phyloP scores from a whole-genome alignment of 192 early-diverging fungal species.

The Backusella tuberculispora region DNA sequence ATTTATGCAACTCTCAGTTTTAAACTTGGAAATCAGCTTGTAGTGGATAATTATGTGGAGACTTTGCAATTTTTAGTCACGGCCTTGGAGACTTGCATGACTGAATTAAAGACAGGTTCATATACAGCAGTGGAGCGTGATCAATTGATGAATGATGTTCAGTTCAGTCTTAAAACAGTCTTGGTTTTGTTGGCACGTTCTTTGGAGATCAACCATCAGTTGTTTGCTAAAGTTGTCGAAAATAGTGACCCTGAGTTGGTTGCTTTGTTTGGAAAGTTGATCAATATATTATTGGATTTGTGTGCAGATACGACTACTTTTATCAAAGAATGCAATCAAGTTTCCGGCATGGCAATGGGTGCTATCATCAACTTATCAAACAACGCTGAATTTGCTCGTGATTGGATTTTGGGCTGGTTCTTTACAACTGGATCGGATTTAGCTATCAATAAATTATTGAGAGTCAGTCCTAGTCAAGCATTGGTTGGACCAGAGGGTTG shows the following conservation, averaged over 20 bases:
- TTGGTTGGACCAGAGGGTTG: conserved; percentile 30
- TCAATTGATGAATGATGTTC: conserved; percentile 40
- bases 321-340: conserved; percentile 45
- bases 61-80: conserved; percentile 33
- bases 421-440: conserved; percentile 14
- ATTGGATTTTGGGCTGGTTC: conserved; percentile 34
- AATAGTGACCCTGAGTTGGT: neutral
- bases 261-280: conserved; percentile 18
- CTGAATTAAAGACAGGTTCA: neutral
- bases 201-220: neutral
- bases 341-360: conserved; percentile 45
- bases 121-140: neutral
- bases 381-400: conserved; percentile 16
- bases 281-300: conserved; percentile 30
- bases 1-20: conserved; percentile 51
- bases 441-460: neutral
- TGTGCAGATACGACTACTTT: conserved; percentile 24
- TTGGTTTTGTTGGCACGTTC: conserved; percentile 40
- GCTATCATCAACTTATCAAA: conserved; percentile 35
- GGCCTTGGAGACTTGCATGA: neutral
- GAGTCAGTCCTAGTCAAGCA: neutral
- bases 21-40: conserved; percentile 37
- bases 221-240: conserved; percentile 18
- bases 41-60: conserved; percentile 23
- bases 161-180: conserved; percentile 42